These are phyloP conservation scores for Lindgomyces ingoldianus DNA, from an alignment of 495 filamentous ascomycete genomes.

Conservation along the genomic window DNA sequence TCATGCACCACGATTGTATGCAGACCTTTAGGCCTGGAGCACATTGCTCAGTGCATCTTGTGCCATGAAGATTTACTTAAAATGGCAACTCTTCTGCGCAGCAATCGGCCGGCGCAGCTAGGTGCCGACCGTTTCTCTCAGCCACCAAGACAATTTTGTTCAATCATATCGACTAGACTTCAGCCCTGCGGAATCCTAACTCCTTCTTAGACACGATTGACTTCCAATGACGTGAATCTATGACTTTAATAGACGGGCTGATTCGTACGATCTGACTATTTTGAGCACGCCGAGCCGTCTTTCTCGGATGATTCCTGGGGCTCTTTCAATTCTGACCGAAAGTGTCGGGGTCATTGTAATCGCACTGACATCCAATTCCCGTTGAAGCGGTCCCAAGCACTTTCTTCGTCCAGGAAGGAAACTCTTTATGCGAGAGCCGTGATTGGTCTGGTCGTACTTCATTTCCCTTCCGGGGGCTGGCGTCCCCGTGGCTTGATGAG, in stretches of 20 bases:
- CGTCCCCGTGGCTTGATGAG: not conserved
- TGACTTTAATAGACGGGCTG: too few relatives aligned
- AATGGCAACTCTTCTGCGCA: too few relatives aligned
- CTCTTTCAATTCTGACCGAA: not conserved
- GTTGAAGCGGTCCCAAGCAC: not conserved
- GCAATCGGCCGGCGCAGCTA: too few relatives aligned
- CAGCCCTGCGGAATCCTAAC: conserved; percentile 1
- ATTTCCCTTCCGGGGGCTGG: not conserved
- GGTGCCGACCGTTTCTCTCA: conserved; percentile 1
- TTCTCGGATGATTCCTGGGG: not conserved
- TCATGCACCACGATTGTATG: too few relatives aligned
- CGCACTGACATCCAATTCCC: not conserved
- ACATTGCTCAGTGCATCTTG: too few relatives aligned
- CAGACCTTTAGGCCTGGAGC: too few relatives aligned
- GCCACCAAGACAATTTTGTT: not conserved
- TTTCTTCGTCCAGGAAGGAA: not conserved
- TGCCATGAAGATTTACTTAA: too few relatives aligned
- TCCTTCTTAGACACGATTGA: not conserved
- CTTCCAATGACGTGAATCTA: not conserved
- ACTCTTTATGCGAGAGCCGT: not conserved
- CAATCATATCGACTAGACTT: not conserved
- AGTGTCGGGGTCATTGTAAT: not conserved
- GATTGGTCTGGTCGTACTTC: conserved; percentile 23
- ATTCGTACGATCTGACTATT: too few relatives aligned
- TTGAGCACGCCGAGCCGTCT: not conserved